Base-by-base conservation (phyloP, 2,329 filamentous ascomycete species). In the Cyclaneusma minus region DNA sequence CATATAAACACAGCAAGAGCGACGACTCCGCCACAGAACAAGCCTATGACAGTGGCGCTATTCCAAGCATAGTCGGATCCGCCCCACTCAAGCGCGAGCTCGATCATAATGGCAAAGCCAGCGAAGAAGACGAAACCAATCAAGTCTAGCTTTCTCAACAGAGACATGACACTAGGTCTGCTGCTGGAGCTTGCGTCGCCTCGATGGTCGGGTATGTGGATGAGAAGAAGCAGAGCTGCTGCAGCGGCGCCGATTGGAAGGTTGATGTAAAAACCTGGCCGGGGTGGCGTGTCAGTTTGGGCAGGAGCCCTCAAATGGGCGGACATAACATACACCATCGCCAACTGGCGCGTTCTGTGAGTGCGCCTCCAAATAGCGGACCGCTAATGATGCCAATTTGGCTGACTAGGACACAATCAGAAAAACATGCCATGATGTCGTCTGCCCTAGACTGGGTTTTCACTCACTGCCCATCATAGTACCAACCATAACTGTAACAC, bases 211-310 rank as follows among this genome's bases (percentile, higher is more conserved):
- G 50, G 8, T 34, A 36, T 39, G 13, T 46, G 36, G 35, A 59
- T 47, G 30, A 49, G 43, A 35, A 56, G 33, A 8, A 54, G 16
- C 13, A 48, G 32, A 4, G 38, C 14, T 17, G 42, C 38, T 5
- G 46, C 41, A 3, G 42, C 29, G n/a, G 40, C 48, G 3, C 52
- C 51, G 21, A 55, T 40, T 0, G 53, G 54, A 3, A 58, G 39
- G 26, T 48, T 53, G 39, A 54, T 52, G 38, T 42, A 47, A 1
- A 55, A 39, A 32, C 42, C 29, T 34, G 20, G n/a, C n/a, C n/a
- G n/a, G n/a, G n/a, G n/a, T 13, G 9, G 10, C 6, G 11, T 9
- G 19, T 12, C 3, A 6, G 13, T 15, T 16, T 16, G n/a, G 23
- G 12, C 21, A 22, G 21, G 10, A 22, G 16, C 21, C 12, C 19